These are phyloP conservation scores for Lathyrus tuberosus DNA, from an alignment of 306 rosid species.

Conservation along the genomic window DNA sequence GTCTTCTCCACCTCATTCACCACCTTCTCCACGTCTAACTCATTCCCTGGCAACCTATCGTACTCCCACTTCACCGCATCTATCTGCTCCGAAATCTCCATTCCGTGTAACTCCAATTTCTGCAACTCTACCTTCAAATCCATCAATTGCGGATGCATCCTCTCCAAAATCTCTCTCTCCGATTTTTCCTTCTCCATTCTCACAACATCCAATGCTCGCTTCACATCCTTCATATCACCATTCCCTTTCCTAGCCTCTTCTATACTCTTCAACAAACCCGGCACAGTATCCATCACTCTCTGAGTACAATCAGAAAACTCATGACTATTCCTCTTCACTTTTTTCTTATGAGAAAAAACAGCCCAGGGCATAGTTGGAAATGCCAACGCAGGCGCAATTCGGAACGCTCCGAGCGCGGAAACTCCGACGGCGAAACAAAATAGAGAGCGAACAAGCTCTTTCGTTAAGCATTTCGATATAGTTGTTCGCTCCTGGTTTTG, in stretches of 20 bases:
- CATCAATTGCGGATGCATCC: slow-evolving; percentile 53
- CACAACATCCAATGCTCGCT: slow-evolving; percentile 59
- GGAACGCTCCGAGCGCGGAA: slow-evolving; percentile 49
- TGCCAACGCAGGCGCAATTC: slow-evolving; percentile 52
- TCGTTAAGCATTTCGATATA: slow-evolving; percentile 40
- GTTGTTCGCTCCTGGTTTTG: background rate
- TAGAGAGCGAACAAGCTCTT: slow-evolving; percentile 47
- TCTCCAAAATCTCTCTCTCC: slow-evolving; percentile 50
- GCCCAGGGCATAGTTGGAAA: slow-evolving; percentile 6
- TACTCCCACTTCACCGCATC: slow-evolving; percentile 49
- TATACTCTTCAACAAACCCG: slow-evolving; percentile 50
- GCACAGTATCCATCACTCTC: slow-evolving; percentile 58
- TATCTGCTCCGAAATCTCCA: slow-evolving; percentile 50
- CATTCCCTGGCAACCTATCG: slow-evolving; percentile 42
- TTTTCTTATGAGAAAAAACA: slow-evolving; percentile 27
- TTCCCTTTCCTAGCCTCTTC: slow-evolving; percentile 65
- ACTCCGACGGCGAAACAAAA: slow-evolving; percentile 67
- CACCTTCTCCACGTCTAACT: slow-evolving; percentile 41
- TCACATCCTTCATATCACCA: slow-evolving; percentile 47
- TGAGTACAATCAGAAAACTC: slow-evolving; percentile 56
- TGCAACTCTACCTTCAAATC: slow-evolving; percentile 52
- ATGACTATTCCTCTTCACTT: slow-evolving; percentile 40
- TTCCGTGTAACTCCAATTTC: slow-evolving; percentile 47
- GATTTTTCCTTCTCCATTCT: slow-evolving; percentile 58
- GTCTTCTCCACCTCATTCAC: slow-evolving; percentile 44